Base-by-base conservation (phyloP, 495 filamentous ascomycete genomes). In the Umbilicaria muhlenbergii region DNA sequence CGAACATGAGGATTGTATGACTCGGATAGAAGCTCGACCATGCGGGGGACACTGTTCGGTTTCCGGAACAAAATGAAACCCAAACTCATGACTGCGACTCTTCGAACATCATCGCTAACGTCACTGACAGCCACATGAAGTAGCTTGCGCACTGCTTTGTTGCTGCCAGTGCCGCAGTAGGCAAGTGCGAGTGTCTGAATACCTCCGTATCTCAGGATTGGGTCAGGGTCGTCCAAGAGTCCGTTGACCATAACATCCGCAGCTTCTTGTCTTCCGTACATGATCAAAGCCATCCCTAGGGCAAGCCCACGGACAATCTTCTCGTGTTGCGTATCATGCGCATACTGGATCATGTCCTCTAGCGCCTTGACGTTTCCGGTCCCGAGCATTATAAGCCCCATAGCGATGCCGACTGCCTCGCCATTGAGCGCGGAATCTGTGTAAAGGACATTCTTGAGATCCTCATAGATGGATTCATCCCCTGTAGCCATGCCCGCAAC, bases 51-150 rank as follows among this genome's bases (percentile, higher is more conserved):
- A 52, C 86, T 93, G 53, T 84, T 84, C 34, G 93, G 86, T 66
- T 96, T 99, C 46, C 92, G 73, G 79, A 99, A 99, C 36, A 99
- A 73, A 53, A 99, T 94, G 65, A 99, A 99, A 33, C 92, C 92
- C 51, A 99, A 74, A 63, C 83, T 89, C 83, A 99, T 87, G 40
- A 99, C 92, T n/a, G 92, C 91, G 43, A 91, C 80, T 46, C 92
- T 75, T 47, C 92, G 82, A 24, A 99, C 92, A 63, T 99, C 92
- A 54, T 99, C 92, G 51, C 86, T 95, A 38, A 96, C 92, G 66
- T 99, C 92, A 62, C 87, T 95, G 36, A 99, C 92, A 46, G 92
- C 92, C 42, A 91, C 80, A 52, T 99, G 92, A 5, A 99, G 77
- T n/a, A 99, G 74, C 60, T 91, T 89, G 35, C 92, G 84, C 31